phyloP scores from a whole-genome alignment of 306 rosid species.

The Trichosanthes cucumerina region DNA sequence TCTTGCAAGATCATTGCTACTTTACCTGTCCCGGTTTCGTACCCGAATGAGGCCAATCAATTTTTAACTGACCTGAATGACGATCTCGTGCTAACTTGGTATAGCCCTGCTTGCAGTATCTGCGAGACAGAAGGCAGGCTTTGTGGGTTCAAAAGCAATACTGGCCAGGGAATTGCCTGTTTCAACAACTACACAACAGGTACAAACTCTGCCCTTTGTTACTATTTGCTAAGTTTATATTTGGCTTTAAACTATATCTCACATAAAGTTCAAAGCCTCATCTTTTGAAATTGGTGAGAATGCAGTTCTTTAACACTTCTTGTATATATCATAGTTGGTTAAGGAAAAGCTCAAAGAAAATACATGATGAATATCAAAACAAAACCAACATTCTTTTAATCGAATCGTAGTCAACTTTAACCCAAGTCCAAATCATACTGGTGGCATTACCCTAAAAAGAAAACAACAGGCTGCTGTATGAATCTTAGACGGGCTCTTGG shows the following conservation, averaged over 20 bases:
- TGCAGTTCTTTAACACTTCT: neutral
- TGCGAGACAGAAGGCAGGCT: constrained; percentile 37
- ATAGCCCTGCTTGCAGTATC: constrained; percentile 34
- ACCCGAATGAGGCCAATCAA: constrained; percentile 17
- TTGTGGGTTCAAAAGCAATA: constrained; percentile 38
- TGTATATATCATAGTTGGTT: neutral
- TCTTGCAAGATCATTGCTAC: constrained; percentile 30
- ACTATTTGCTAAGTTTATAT: neutral
- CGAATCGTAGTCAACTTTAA: neutral
- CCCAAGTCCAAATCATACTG: neutral
- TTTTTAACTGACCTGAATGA: constrained; percentile 18
- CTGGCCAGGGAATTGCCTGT: constrained; percentile 32
- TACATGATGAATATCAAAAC: neutral
- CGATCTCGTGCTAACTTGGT: constrained; percentile 45
- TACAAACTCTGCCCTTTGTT: constrained; percentile 11
- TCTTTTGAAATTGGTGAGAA: neutral
- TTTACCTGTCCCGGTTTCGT: constrained; percentile 25
- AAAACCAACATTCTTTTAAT: too few relatives aligned
- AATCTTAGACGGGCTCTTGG: neutral
- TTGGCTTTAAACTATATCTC: neutral
- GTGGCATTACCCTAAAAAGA: neutral
- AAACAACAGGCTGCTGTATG: neutral
- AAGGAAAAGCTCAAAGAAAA: neutral
- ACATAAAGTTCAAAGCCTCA: neutral
- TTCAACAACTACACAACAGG: constrained; percentile 27